A percentile compares a stretch with the other conserved stretches of the same genome.
Evolutionary conservation across 805 yeast species (phyloP).

Genomic region (Cyberlindnera maritima): DNA sequence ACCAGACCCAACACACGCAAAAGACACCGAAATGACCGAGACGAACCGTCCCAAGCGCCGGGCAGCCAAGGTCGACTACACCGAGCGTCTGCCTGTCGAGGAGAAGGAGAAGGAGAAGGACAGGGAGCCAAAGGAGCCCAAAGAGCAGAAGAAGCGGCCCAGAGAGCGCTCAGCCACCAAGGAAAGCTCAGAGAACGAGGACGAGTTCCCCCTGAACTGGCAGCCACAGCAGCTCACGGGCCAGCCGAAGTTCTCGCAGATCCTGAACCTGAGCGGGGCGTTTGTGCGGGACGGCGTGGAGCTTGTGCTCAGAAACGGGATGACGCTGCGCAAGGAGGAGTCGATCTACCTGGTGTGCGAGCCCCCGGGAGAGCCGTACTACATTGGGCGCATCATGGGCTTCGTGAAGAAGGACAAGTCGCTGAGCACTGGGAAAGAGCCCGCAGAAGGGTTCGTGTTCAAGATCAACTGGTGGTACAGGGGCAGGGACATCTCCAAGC

Average conservation of each 20-base stretch:
- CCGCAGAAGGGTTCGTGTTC: slow-evolving; percentile 53
- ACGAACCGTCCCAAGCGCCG: slow-evolving; percentile 16
- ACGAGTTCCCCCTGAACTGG: slow-evolving; percentile 23
- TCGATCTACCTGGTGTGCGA: slow-evolving; percentile 82
- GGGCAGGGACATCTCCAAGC: slow-evolving; percentile 76
- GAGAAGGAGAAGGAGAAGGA: slow-evolving; percentile 1
- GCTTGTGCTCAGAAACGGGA: slow-evolving; percentile 22
- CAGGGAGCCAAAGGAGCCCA: not conserved
- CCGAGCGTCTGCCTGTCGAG: slow-evolving; percentile 5
- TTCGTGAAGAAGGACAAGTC: slow-evolving; percentile 45
- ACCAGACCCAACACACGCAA: not conserved
- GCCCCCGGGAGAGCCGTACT: slow-evolving; percentile 94
- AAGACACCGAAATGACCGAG: not conserved
- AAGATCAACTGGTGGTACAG: slow-evolving; percentile 91
- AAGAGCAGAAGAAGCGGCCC: slow-evolving; percentile 10
- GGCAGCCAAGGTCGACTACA: slow-evolving; percentile 27
- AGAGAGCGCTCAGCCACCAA: slow-evolving; percentile 10
- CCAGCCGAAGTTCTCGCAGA: slow-evolving; percentile 30
- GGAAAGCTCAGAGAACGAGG: slow-evolving; percentile 14
- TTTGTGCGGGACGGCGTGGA: slow-evolving; percentile 26
- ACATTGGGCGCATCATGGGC: slow-evolving; percentile 80
- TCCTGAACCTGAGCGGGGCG: slow-evolving; percentile 39
- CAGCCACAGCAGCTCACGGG: slow-evolving; percentile 20
- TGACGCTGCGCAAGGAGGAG: slow-evolving; percentile 39
- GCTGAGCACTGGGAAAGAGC: slow-evolving; percentile 30